A percentile compares a stretch with the other conserved stretches of the same genome.
Evolutionary conservation across 441 rosid species (phyloP).

Genomic region (Arabidopsis lyrata): DNA sequence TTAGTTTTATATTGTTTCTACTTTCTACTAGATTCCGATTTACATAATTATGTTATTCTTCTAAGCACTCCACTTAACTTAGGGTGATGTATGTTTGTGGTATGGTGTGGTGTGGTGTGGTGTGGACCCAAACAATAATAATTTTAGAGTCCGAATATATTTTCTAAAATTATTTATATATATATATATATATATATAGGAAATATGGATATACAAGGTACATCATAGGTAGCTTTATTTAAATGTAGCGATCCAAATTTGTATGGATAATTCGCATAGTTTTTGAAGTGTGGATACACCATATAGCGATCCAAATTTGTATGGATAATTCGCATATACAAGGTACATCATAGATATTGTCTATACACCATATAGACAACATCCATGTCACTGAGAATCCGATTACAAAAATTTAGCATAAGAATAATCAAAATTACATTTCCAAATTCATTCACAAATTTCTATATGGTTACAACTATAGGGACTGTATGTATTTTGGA

Average conservation of each 20-base stretch:
- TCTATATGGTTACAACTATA: neutral
- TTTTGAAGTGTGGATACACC: too few species aligned
- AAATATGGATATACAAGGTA: conserved; percentile 2
- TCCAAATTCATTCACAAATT: conserved; percentile 8
- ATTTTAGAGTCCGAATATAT: conserved; percentile 14
- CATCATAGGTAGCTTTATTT: conserved; percentile 9
- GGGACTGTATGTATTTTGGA: conserved; percentile 21
- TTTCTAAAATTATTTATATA: neutral
- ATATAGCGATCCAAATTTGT: too few species aligned
- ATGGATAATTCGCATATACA: too few species aligned
- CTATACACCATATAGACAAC: too few species aligned
- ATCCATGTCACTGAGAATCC: conserved; percentile 13
- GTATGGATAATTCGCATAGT: neutral
- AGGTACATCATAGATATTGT: too few species aligned
- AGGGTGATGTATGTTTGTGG: conserved; percentile 30
- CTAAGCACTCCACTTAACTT: conserved; percentile 26
- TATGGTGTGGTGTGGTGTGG: conserved; percentile 7
- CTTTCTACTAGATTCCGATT: conserved; percentile 29
- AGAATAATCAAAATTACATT: neutral
- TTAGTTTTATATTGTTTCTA: neutral
- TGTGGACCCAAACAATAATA: conserved; percentile 34
- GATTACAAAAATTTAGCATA: neutral
- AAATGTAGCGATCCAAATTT: conserved; percentile 8
- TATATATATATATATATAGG: neutral
- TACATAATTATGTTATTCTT: neutral